Evolutionary conservation across 2,329 filamentous ascomycete species (phyloP), one percentile per base, ranked within the genome.

Genomic region (Epichloe aotearoae): DNA sequence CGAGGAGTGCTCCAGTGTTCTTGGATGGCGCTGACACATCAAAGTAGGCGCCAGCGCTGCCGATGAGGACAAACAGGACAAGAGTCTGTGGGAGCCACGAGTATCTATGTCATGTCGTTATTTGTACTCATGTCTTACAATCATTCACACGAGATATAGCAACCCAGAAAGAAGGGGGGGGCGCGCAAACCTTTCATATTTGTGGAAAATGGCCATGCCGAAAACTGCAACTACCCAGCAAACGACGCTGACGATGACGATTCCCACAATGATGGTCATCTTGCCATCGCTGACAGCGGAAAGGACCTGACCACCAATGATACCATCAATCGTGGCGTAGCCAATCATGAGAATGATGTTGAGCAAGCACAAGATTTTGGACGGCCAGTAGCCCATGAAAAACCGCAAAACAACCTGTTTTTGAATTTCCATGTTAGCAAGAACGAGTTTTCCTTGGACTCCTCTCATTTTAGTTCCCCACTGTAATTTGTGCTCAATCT

Each of bases 241-340:
- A n/a, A 82, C 84, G 55, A 91, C 73, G 44, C 83, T 79, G 56
- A 90, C 86, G 55, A 90, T 77, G 39, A 91, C 66, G 54, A 93
- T 84, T 19, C 86, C 86, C 1, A 84, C 86, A 61, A 73, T 84
- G 44, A 85, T 84, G 6, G 84, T 84, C 56, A 90, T 80, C 47
- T 76, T 66, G 4, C 61, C 62, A 44, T 66, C 62, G 62, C 88
- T 89, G 44, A 91, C 82, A 1, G 86, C 83, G 51, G 87, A 75
- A 57, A 93, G 74, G 6, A 91, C 75, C 63, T 91, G 83, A 0
- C 85, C 84, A 17, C 86, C 87, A 15, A 91, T 85, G 55, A 93
- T 89, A 50, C 80, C 77, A 61, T 93, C 91, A 56, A 89, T 82
- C 0, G 82, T 75, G 4, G 82, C 83, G 82, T 87, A 91, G 47